phyloP scores from a whole-genome alignment of 2,329 filamentous ascomycete species.

The Pseudopithomyces chartarum region DNA sequence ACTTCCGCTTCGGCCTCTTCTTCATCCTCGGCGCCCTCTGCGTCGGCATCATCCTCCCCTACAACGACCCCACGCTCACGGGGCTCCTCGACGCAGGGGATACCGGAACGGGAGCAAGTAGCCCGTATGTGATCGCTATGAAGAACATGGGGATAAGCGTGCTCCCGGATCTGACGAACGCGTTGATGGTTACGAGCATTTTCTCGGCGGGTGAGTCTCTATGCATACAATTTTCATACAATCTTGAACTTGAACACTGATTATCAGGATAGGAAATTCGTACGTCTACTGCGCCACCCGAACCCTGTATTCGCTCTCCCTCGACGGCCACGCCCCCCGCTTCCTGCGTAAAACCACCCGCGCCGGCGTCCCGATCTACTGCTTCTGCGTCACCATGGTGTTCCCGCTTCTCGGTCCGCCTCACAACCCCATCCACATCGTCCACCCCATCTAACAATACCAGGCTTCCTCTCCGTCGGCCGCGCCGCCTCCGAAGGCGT shows the following conservation, averaged over 20 bases:
- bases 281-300: conserved; percentile 55
- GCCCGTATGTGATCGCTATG: conserved; percentile 66
- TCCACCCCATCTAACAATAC: too few species aligned
- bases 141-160: conserved; percentile 55
- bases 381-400: conserved; percentile 65
- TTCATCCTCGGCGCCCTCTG: conserved; percentile 54
- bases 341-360: conserved; percentile 62
- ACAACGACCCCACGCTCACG: conserved; percentile 71
- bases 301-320: conserved; percentile 54
- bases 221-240: too few species aligned
- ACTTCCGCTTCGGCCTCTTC: conserved; percentile 50
- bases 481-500: conserved; percentile 67
- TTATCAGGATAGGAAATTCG: conserved; percentile 14
- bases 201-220: conserved; percentile 50
- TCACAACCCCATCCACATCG: too few species aligned
- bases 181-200: conserved; percentile 54
- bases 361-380: conserved; percentile 71
- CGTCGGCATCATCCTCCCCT: conserved; percentile 57
- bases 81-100: conserved; percentile 41
- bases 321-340: conserved; percentile 54
- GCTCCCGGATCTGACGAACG: conserved; percentile 61
- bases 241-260: too few species aligned
- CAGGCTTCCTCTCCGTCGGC: conserved; percentile 70
- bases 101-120: conserved; percentile 55
- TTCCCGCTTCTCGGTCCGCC: conserved; percentile 62